phyloP scores from a whole-genome alignment of 768 basidiomycete species.

The Dictyophora rubrovolvata region DNA sequence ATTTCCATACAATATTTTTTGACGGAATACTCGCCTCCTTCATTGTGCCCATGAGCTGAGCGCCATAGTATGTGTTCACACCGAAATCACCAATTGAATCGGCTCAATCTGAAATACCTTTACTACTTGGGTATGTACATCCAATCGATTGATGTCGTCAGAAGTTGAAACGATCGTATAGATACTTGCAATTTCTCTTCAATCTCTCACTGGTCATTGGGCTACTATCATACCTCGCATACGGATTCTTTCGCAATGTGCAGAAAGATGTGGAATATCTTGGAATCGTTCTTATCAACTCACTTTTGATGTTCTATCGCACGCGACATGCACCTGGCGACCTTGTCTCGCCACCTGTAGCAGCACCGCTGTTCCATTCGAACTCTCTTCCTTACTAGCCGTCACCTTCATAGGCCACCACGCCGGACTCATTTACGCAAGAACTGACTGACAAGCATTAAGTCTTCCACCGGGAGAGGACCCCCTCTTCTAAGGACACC shows the following conservation, averaged over 20 bases:
- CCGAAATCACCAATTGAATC: too few species aligned
- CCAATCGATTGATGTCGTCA: conserved; percentile 11
- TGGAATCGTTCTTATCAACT: conserved; percentile 48
- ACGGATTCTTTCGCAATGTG: conserved; percentile 84
- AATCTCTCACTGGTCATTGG: conserved; percentile 76
- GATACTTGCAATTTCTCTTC: conserved; percentile 92
- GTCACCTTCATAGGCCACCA: neutral
- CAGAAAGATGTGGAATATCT: conserved; percentile 76
- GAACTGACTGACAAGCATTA: neutral
- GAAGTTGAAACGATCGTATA: conserved; percentile 17
- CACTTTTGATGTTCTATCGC: conserved; percentile 70
- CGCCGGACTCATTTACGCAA: neutral
- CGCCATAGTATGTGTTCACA: too few species aligned
- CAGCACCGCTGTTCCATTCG: neutral
- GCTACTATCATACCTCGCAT: conserved; percentile 73
- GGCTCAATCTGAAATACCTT: conserved; percentile 54
- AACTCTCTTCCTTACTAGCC: conserved; percentile 1
- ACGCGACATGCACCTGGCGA: conserved; percentile 41
- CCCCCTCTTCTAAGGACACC: neutral
- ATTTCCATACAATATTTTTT: too few species aligned
- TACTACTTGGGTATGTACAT: conserved; percentile 68
- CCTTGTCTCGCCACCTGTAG: neutral
- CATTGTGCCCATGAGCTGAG: too few species aligned
- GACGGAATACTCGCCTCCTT: too few species aligned
- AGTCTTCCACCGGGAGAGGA: neutral